A percentile compares a stretch with the other conserved stretches of the same genome.
These are phyloP conservation scores for Leccinum pachyderme DNA, from an alignment of 1,284 basidiomycete species.

Conservation along the genomic window DNA sequence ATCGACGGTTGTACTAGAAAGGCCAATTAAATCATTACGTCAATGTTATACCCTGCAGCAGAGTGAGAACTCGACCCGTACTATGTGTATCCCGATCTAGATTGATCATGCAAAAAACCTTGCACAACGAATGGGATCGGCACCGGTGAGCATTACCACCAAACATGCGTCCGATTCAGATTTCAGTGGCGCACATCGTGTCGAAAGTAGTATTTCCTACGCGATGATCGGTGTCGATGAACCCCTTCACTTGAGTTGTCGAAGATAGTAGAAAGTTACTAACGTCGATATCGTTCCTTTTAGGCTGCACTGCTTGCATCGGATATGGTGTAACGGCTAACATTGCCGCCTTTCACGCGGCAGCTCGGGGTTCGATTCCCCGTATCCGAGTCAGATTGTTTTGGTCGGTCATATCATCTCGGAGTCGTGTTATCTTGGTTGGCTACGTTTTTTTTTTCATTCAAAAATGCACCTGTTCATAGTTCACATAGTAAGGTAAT, in stretches of 20 bases:
- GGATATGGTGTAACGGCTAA: conserved; percentile 74
- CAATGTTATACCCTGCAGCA: background rate
- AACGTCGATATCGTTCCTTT: background rate
- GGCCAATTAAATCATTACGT: background rate
- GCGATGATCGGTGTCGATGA: background rate
- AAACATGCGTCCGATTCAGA: conserved; percentile 31
- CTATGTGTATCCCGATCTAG: background rate
- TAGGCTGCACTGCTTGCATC: conserved; percentile 11
- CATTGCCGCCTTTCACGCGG: conserved; percentile 70
- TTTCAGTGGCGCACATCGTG: conserved; percentile 16
- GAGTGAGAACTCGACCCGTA: background rate
- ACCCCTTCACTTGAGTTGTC: too few species aligned
- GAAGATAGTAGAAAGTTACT: background rate
- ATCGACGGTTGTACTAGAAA: background rate
- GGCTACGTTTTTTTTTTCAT: background rate
- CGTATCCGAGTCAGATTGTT: conserved; percentile 43
- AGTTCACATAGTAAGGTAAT: background rate
- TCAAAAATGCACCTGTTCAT: background rate
- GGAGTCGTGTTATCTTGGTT: too few species aligned
- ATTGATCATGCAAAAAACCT: background rate
- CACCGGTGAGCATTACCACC: background rate
- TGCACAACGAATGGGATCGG: background rate
- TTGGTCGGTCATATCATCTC: background rate
- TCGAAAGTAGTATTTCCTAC: background rate
- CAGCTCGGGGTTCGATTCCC: conserved; percentile 62